A percentile compares a stretch with the other conserved stretches of the same genome.
Conservation (phyloP, 371 early-diverging fungal genomes). For the Haplosporangium sp. region DNA sequence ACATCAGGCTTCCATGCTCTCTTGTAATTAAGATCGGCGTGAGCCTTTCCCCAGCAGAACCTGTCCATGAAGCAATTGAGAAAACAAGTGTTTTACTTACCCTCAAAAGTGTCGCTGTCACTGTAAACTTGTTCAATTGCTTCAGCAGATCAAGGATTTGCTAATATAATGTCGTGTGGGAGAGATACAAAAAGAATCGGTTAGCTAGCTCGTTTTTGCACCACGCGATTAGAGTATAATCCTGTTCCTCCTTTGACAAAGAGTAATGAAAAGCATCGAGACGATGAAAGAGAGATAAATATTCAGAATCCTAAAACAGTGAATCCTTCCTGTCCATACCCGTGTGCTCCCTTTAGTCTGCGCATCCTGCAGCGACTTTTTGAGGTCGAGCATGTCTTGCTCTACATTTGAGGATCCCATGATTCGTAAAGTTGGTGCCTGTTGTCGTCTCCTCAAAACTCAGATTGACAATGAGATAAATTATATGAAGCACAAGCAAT, state of each 20-base stretch:
- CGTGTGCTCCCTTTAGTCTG: constrained; percentile 37
- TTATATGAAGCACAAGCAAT: no score
- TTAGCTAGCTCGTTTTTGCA: not conserved
- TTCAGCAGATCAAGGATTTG: constrained; percentile 29
- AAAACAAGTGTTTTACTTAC: constrained; percentile 11
- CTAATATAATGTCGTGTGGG: constrained; percentile 11
- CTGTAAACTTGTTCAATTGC: constrained; percentile 44
- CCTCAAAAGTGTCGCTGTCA: constrained; percentile 40
- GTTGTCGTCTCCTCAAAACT: not conserved
- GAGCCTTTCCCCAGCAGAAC: no score
- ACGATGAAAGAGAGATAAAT: not conserved
- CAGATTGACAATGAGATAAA: constrained; percentile 1
- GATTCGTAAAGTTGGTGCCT: not conserved
- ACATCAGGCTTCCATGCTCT: not conserved
- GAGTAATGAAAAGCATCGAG: no score
- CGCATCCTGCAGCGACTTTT: constrained; percentile 52
- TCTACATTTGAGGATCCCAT: constrained; percentile 47
- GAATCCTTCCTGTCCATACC: constrained; percentile 10
- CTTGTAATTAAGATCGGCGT: no score
- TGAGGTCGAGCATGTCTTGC: constrained; percentile 50
- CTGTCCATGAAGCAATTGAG: not conserved
- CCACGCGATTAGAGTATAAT: no score
- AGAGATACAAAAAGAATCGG: not conserved
- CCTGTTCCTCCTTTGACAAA: no score
- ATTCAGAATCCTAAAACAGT: not conserved